These are phyloP conservation scores for Exophiala spinifera DNA, from an alignment of 2,329 filamentous ascomycete genomes.

Conservation along the genomic window DNA sequence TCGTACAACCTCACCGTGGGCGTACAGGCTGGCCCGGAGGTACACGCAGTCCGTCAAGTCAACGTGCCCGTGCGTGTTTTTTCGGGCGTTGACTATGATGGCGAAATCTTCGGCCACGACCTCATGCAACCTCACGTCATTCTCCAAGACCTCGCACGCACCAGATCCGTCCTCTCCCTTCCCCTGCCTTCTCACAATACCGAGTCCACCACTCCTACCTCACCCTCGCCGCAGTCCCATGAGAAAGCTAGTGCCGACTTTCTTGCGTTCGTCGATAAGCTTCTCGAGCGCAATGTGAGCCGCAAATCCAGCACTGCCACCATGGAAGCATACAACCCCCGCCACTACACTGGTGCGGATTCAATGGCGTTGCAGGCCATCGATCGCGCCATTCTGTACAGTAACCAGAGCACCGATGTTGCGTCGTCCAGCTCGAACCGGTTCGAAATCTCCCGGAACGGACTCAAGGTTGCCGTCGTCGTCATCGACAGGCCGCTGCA, in stretches of 20 bases:
- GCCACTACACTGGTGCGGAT: conserved; percentile 23
- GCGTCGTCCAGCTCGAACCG: conserved; percentile 75
- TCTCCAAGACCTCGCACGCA: conserved; percentile 74
- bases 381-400: conserved; percentile 82
- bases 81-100: conserved; percentile 84
- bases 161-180: conserved; percentile 51
- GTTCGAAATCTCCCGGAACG: conserved; percentile 91
- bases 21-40: conserved; percentile 76
- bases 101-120: conserved; percentile 88
- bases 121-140: conserved; percentile 92
- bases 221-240: conserved; percentile 39
- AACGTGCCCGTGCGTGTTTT: conserved; percentile 91
- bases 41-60: conserved; percentile 79
- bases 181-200: conserved; percentile 37
- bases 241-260: conserved; percentile 65
- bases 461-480: conserved; percentile 85
- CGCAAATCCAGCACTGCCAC: conserved; percentile 28
- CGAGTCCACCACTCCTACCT: conserved; percentile 39
- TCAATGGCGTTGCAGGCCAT: conserved; percentile 77
- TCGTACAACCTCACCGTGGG: conserved; percentile 87
- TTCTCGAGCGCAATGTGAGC: conserved; percentile 26
- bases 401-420: conserved; percentile 65
- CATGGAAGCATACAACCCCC: conserved; percentile 15
- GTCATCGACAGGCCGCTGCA: conserved; percentile 86
- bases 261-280: conserved; percentile 25